Percentiles rank a stretch among this genome's conserved stretches.
Evolutionary conservation across 495 filamentous ascomycete genomes (phyloP).

Genomic region (Evansstolkia leycettana): DNA sequence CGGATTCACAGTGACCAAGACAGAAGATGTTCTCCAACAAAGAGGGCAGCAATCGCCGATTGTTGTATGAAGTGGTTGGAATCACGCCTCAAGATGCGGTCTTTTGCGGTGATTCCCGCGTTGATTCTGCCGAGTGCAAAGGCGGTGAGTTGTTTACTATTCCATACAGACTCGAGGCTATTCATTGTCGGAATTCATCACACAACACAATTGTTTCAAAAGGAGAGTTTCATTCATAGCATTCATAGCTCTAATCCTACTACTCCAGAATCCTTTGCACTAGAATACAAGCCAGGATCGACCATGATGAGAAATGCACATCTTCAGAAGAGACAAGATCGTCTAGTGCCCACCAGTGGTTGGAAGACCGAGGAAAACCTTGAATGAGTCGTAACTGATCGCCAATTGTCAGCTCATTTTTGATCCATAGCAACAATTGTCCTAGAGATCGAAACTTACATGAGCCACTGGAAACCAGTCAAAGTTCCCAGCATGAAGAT

Average conservation of each 20-base stretch:
- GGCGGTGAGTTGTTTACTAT: slow-evolving; percentile 6
- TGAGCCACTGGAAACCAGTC: slow-evolving; percentile 67
- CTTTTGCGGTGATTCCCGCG: slow-evolving; percentile 3
- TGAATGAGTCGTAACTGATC: slow-evolving; percentile 67
- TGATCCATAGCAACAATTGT: not conserved
- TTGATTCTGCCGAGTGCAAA: slow-evolving; percentile 15
- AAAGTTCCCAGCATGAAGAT: slow-evolving; percentile 54
- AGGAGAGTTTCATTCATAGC: not conserved
- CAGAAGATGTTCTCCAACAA: not conserved
- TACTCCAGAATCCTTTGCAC: not conserved
- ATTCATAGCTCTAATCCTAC: not conserved
- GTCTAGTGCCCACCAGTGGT: slow-evolving; percentile 48
- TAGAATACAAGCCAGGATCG: too few relatives aligned
- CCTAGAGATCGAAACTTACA: slow-evolving; percentile 24
- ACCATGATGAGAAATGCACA: slow-evolving; percentile 1
- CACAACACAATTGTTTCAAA: too few relatives aligned
- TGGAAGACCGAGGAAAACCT: slow-evolving; percentile 57
- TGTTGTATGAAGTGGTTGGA: not conserved
- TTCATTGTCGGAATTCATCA: too few relatives aligned
- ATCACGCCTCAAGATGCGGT: not conserved
- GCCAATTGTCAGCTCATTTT: slow-evolving; percentile 6
- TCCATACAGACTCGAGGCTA: too few relatives aligned
- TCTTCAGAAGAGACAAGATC: too few relatives aligned
- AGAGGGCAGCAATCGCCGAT: not conserved
- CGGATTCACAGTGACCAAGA: not conserved